Evolutionary conservation across 2,329 filamentous ascomycete genomes (phyloP).

Genomic region (Blumeria graminis): DNA sequence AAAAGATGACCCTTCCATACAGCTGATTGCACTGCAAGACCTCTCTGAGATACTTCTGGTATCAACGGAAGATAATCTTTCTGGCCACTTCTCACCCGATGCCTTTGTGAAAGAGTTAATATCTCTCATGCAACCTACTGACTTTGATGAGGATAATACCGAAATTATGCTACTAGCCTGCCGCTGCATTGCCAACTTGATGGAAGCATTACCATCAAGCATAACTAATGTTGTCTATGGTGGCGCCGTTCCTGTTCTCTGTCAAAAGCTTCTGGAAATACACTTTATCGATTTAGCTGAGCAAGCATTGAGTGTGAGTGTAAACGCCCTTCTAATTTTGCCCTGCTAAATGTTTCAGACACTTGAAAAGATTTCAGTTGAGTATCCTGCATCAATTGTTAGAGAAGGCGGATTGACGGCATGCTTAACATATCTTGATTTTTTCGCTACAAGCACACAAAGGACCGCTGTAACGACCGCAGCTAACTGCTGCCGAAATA

Average conservation of each 20-base stretch:
- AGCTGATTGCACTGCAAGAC: slow-evolving; percentile 80
- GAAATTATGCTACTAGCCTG: slow-evolving; percentile 96
- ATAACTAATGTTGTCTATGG: slow-evolving; percentile 93
- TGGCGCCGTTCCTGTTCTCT: slow-evolving; percentile 83
- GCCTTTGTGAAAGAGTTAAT: slow-evolving; percentile 90
- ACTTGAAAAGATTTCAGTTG: slow-evolving; percentile 86
- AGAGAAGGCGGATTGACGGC: slow-evolving; percentile 85
- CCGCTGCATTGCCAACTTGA: slow-evolving; percentile 83
- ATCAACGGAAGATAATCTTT: slow-evolving; percentile 88
- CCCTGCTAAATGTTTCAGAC: slow-evolving; percentile 25
- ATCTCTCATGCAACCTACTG: slow-evolving; percentile 69
- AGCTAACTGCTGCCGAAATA: slow-evolving; percentile 93
- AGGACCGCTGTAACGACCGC: slow-evolving; percentile 90
- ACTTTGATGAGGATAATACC: slow-evolving; percentile 66
- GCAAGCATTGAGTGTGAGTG: slow-evolving; percentile 59
- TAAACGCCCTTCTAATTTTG: not conserved
- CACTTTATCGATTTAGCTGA: slow-evolving; percentile 94
- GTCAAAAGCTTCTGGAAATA: slow-evolving; percentile 86
- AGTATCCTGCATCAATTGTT: slow-evolving; percentile 87
- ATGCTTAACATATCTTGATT: slow-evolving; percentile 89
- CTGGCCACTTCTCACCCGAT: slow-evolving; percentile 85
- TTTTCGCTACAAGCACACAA: slow-evolving; percentile 93
- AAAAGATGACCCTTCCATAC: slow-evolving; percentile 66
- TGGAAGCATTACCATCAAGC: slow-evolving; percentile 85
- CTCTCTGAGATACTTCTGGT: slow-evolving; percentile 81